These are phyloP conservation scores for Styphnolobium japonicum DNA, from an alignment of 306 rosid genomes.

Conservation along the genomic window DNA sequence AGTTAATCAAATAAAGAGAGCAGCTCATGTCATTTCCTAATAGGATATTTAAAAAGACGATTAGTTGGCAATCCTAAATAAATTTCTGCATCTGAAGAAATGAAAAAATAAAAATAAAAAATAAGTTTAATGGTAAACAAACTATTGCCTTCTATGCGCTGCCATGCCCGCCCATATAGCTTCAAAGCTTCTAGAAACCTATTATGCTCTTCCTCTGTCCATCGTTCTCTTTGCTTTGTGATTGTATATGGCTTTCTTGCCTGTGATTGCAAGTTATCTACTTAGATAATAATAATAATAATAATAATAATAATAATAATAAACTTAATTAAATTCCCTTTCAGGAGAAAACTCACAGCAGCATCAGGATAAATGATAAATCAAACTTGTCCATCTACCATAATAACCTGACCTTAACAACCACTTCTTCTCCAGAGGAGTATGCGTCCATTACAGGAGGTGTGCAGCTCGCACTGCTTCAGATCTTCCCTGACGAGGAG, in stretches of 20 bases:
- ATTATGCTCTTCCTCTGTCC: conserved; percentile 98
- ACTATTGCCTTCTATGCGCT: conserved; percentile 85
- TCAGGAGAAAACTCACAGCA: background rate
- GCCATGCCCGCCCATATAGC: conserved; percentile 98
- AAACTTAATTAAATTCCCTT: background rate
- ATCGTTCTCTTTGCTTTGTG: conserved; percentile 97
- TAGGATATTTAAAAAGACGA: background rate
- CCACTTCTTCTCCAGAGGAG: conserved; percentile 79
- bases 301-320: conserved; percentile 2
- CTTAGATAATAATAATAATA: too few relatives aligned
- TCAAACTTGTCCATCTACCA: background rate
- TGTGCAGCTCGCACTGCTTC: conserved; percentile 65
- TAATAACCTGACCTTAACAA: conserved; percentile 58
- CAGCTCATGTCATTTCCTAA: conserved; percentile 7
- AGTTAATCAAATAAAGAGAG: conserved; percentile 5
- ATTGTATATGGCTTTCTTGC: conserved; percentile 92
- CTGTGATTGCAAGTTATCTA: conserved; percentile 43
- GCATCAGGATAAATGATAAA: background rate
- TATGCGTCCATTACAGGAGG: conserved; percentile 65
- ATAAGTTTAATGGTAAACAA: background rate
- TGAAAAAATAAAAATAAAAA: background rate
- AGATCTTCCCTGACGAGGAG: conserved; percentile 77
- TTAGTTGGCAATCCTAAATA: conserved; percentile 14
- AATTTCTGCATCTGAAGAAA: conserved; percentile 6
- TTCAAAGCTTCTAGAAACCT: conserved; percentile 91